These are phyloP conservation scores for Immersiporthe knoxdaviesiana DNA, from an alignment of 2,329 filamentous ascomycete genomes.

Conservation along the genomic window DNA sequence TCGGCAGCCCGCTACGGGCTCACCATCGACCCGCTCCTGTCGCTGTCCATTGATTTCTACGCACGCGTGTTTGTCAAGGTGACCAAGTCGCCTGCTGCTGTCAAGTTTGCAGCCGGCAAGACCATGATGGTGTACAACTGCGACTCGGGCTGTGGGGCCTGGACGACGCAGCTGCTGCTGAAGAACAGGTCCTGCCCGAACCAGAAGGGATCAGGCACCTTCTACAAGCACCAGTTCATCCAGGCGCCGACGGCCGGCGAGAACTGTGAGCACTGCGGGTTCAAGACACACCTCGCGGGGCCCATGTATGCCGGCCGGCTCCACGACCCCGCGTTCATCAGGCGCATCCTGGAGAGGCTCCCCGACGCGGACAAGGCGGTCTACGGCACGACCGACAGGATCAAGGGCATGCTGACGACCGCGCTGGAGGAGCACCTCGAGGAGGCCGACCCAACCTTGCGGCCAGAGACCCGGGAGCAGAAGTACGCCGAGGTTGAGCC, in stretches of 20 bases:
- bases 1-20: constrained; percentile 85
- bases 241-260: constrained; percentile 69
- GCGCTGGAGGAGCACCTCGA: constrained; percentile 74
- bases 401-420: constrained; percentile 89
- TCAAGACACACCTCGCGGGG: constrained; percentile 83
- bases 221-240: constrained; percentile 78
- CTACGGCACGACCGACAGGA: constrained; percentile 79
- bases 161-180: constrained; percentile 79
- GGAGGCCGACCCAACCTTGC: constrained; percentile 39
- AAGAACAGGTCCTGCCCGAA: constrained; percentile 67
- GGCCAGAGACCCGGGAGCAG: constrained; percentile 39
- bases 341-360: constrained; percentile 74
- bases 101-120: constrained; percentile 89
- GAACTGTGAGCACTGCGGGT: constrained; percentile 80
- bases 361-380: constrained; percentile 66
- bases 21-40: constrained; percentile 86
- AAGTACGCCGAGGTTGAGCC: constrained; percentile 70
- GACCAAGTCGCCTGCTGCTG: constrained; percentile 76
- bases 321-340: constrained; percentile 82
- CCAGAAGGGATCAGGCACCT: constrained; percentile 70
- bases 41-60: constrained; percentile 95
- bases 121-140: constrained; percentile 94
- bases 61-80: constrained; percentile 86
- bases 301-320: constrained; percentile 95
- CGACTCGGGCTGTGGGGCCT: constrained; percentile 88